A percentile compares a stretch with the other conserved stretches of the same genome.
Conservation (phyloP, 1,284 basidiomycete genomes). For the Cryptococcus wingfieldii region DNA sequence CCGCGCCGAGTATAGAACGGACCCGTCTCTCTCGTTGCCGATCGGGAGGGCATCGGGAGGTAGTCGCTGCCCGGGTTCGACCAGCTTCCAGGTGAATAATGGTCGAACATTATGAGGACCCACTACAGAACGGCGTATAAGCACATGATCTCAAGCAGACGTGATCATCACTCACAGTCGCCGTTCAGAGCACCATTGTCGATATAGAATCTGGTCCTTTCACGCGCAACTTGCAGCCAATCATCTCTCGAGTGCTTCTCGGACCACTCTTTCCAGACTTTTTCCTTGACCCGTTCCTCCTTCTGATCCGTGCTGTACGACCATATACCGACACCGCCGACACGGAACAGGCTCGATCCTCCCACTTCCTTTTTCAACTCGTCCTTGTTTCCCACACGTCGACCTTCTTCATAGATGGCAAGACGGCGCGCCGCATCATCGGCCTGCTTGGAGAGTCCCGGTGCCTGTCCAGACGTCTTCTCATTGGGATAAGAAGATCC, state of each 20-base stretch:
- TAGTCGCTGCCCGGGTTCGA: conserved; percentile 29
- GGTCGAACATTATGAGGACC: conserved; percentile 28
- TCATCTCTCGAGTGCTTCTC: conserved; percentile 46
- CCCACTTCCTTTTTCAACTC: conserved; percentile 35
- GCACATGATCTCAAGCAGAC: too few species aligned
- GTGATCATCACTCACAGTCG: not conserved
- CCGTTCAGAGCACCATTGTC: not conserved
- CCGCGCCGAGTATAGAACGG: conserved; percentile 38
- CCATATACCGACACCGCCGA: conserved; percentile 37
- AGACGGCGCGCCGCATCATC: conserved; percentile 17
- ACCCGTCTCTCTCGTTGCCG: conserved; percentile 39
- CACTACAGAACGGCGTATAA: not conserved
- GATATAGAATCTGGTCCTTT: conserved; percentile 53
- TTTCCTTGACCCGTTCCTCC: conserved; percentile 27
- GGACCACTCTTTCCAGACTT: conserved; percentile 30
- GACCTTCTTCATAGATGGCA: conserved; percentile 21
- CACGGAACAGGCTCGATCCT: conserved; percentile 35
- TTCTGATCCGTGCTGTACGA: conserved; percentile 25
- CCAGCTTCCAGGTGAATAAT: conserved; percentile 41
- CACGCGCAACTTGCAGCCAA: conserved; percentile 63
- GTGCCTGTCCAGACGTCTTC: not conserved
- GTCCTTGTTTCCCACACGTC: conserved; percentile 20
- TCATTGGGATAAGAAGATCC: not conserved
- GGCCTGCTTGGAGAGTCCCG: conserved; percentile 16
- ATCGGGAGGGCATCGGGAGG: conserved; percentile 44